Base-by-base conservation (phyloP, 164 flowering plant genomes). In the Umbilicus rupestris region DNA sequence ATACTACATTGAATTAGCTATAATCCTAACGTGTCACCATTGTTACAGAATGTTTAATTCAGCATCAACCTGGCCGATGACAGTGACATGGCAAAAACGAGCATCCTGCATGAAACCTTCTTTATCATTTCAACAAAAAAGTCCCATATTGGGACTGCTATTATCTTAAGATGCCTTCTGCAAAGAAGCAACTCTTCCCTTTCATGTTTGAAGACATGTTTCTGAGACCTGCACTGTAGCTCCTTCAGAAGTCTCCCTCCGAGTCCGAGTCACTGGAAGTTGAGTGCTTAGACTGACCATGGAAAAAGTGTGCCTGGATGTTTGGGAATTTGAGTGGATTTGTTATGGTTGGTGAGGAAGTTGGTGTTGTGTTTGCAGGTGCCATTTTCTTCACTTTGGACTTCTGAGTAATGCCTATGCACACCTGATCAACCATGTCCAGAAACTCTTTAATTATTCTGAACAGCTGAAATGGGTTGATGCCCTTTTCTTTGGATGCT, bases 391-490 rank as follows among this genome's bases (percentile, higher is more conserved):
- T 80, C 80, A 75, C 78, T 79, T 86, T 90, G 58, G 72, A 41
- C 63, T 76, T 81, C 37, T 78, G 70, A 15, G 82, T 68, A 30
- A 88, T 83, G 29, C 83, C 85, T 0, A 77, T 31, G 64, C 91
- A 85, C 24, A 79, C 96, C 39, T 73, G 79, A 72, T 88, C 97
- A 58, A 89, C 96, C 86, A 76, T 83, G 46, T 71, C 73, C 20
- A 89, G 73, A 45, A 91, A 91, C 74, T 85, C 91, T 60, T 80
- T 84, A 30, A 91, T 84, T 20, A 87, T 79, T n/a, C 71, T 78
- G 66, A 91, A 91, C 64, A 91, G 46, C 22, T 85, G 90, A 64
- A 91, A 75, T 7, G 77, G 81, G 5, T 73, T 65, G 19, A 67
- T 64, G 22, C 63, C 78, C 66, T 73, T 82, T 16, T 84, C 87